These are phyloP conservation scores for Penicillium macrosclerotiorum DNA, from an alignment of 495 filamentous ascomycete species.

Conservation along the genomic window DNA sequence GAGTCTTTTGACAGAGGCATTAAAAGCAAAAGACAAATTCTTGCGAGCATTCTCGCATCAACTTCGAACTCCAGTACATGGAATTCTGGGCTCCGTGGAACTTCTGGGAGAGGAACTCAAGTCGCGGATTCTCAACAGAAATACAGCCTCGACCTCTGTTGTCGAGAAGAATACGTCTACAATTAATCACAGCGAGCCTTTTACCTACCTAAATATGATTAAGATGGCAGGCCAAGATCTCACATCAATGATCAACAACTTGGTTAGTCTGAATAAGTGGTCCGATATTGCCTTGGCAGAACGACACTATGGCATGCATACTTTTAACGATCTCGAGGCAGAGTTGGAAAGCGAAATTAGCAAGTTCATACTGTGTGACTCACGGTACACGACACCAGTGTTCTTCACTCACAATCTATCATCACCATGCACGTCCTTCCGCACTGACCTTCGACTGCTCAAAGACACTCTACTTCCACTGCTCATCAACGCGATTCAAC, in stretches of 20 bases:
- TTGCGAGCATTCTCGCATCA: slow-evolving; percentile 19
- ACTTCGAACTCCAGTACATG: slow-evolving; percentile 16
- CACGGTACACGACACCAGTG: slow-evolving; percentile 11
- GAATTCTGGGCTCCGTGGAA: slow-evolving; percentile 17
- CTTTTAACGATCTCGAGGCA: slow-evolving; percentile 11
- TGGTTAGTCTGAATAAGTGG: slow-evolving; percentile 17
- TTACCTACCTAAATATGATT: slow-evolving; percentile 12
- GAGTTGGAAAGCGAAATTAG: slow-evolving; percentile 2
- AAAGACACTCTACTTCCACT: slow-evolving; percentile 14
- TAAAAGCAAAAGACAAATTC: slow-evolving; percentile 21
- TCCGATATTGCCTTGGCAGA: slow-evolving; percentile 15
- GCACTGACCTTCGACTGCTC: slow-evolving; percentile 10
- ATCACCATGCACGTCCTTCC: background rate
- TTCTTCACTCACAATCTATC: slow-evolving; percentile 8
- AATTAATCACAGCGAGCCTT: background rate
- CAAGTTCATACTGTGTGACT: slow-evolving; percentile 2
- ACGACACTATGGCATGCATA: slow-evolving; percentile 7
- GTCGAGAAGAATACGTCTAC: background rate
- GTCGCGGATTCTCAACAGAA: background rate
- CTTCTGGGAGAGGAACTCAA: slow-evolving; percentile 12
- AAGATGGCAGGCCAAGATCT: slow-evolving; percentile 16
- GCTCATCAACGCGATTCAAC: slow-evolving; percentile 12
- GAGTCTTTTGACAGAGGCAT: slow-evolving; percentile 7
- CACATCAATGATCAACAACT: slow-evolving; percentile 11
- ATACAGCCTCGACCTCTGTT: background rate